Evolutionary conservation across 306 rosid genomes (phyloP).

Genomic region (Adenanthera pavonina): DNA sequence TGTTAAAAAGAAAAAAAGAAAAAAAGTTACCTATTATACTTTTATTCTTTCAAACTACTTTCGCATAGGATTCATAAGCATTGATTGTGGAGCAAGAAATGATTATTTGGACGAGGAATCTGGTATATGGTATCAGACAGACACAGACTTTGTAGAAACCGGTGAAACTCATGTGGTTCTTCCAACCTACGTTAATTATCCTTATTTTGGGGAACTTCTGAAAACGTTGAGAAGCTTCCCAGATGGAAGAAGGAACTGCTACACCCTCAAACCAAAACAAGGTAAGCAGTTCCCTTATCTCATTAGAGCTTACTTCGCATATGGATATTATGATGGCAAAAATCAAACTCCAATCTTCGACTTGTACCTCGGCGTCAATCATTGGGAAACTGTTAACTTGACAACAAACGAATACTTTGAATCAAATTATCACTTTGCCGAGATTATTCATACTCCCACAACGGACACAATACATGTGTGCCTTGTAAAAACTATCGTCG

Average conservation of each 20-base stretch:
- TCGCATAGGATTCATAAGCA: background rate
- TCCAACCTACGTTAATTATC: too few species aligned
- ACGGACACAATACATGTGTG: conserved; percentile 40
- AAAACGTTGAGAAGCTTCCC: background rate
- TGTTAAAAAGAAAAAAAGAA: too few species aligned
- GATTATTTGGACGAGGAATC: background rate
- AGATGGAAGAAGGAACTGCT: too few species aligned
- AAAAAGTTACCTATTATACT: too few species aligned
- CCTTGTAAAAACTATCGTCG: conserved; percentile 35
- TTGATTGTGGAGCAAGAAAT: background rate
- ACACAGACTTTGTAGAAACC: background rate
- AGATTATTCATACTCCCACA: conserved; percentile 41
- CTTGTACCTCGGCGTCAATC: conserved; percentile 48
- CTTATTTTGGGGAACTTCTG: background rate
- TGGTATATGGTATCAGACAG: background rate
- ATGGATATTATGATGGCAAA: conserved; percentile 49
- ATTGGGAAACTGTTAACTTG: conserved; percentile 36
- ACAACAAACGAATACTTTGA: too few species aligned
- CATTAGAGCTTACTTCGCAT: too few species aligned
- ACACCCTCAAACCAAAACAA: too few species aligned
- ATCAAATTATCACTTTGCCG: background rate
- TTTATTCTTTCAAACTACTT: too few species aligned
- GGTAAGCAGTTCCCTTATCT: too few species aligned
- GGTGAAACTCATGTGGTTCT: too few species aligned
- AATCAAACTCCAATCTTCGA: conserved; percentile 37